Evolutionary conservation across 73 alveolate genomes (phyloP).

Genomic region (Paramecium octaurelia): DNA sequence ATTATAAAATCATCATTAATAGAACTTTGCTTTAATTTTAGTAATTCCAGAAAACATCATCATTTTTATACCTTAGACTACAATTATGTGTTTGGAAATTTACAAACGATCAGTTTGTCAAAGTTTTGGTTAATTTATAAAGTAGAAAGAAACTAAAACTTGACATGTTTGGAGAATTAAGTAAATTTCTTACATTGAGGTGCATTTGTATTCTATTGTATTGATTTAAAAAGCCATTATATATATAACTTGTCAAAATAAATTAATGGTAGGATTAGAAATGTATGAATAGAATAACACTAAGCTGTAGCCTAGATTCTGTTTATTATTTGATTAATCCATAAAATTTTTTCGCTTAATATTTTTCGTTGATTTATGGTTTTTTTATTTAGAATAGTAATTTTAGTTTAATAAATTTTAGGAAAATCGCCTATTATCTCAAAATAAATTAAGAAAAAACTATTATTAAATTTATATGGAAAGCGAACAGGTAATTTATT

Average conservation of each 20-base stretch:
- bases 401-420: background rate
- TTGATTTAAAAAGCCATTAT: background rate
- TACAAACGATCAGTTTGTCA: too few relatives aligned
- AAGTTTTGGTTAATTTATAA: too few relatives aligned
- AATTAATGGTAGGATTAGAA: background rate
- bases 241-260: background rate
- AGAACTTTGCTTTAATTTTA: too few relatives aligned
- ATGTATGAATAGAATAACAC: too few relatives aligned
- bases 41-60: too few relatives aligned
- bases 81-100: too few relatives aligned
- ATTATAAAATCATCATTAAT: too few relatives aligned
- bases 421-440: conserved; percentile 10
- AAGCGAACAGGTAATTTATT: background rate
- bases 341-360: too few relatives aligned
- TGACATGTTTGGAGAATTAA: too few relatives aligned
- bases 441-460: background rate
- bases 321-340: too few relatives aligned
- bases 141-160: too few relatives aligned
- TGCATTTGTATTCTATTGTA: background rate
- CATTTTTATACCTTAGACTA: background rate
- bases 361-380: background rate
- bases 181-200: too few relatives aligned
- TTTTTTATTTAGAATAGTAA: background rate
- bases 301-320: background rate
- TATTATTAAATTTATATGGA: conserved; percentile 3